Evolutionary conservation across 768 basidiomycete genomes (phyloP), one percentile per base, ranked within the genome.

Genomic region (Hydnum rufescens): DNA sequence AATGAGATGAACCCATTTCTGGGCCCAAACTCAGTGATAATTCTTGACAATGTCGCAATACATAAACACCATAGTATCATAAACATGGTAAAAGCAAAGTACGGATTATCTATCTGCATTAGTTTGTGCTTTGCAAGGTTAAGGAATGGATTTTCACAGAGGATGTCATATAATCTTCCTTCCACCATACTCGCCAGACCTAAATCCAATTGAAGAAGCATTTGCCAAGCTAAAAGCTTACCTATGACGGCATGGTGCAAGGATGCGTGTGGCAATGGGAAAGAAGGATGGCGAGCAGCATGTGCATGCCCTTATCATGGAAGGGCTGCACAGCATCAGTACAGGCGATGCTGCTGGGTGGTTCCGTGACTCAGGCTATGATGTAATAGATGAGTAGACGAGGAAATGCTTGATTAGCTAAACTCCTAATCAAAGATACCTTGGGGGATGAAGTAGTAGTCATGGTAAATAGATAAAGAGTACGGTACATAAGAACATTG

Each of bases 21-120:
- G 6, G 53, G 44, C 5, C n/a, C 48, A 4, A 59, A 59, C 31
- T 61, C 59, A 0, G 60, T 64, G 3, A 30, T 64, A 3, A 36
- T 62, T 4, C 55, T 59, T 57, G 63, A 64, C 44, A 62, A 62
- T 58, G 51, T 51, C 13, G 56, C 55, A 23, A 60, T 59, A 19
- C 60, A 60, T 25, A 43, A 60, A 19, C 6, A 6, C 6, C 23
- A 19, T 4, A 1, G 0, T 16, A 34, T 57, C 26, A 31, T 31
- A n/a, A 34, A 48, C 16, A 55, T 57, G 43, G 32, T 57, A n/a
- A 51, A 57, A n/a, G 36, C 22, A 43, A 18, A 26, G 52, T 53
- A 51, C 30, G 29, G 5, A 26, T 5, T n/a, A 34, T 6, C 5
- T 18, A 8, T 8, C 13, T 52, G 13, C 23, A 22, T 13, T 6